phyloP scores from a whole-genome alignment of 106 monocot genomes.

The Xerophyta viscosa region DNA sequence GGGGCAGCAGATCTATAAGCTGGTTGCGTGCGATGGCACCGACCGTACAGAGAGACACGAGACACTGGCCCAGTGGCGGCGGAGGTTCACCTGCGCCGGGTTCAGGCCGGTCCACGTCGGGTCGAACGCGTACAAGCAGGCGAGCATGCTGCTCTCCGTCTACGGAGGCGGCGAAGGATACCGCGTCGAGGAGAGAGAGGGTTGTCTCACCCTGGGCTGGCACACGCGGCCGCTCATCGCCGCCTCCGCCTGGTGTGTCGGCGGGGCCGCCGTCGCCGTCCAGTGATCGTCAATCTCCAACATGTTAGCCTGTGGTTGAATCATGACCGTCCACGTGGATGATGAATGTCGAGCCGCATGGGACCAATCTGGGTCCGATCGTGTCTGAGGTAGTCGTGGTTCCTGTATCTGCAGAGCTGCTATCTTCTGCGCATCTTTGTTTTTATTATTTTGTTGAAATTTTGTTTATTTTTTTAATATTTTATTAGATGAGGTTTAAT shows the following conservation, averaged over 20 bases:
- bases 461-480: too few species aligned
- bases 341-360: too few species aligned
- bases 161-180: slow-evolving; percentile 78
- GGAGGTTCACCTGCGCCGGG: slow-evolving; percentile 43
- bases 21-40: slow-evolving; percentile 68
- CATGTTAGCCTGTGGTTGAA: too few species aligned
- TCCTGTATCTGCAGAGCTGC: too few species aligned
- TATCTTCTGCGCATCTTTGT: too few species aligned
- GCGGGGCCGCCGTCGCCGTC: too few species aligned
- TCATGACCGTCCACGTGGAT: too few species aligned
- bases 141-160: slow-evolving; percentile 66
- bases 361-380: too few species aligned
- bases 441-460: too few species aligned
- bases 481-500: too few species aligned
- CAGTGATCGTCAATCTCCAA: too few species aligned
- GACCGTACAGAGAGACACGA: slow-evolving; percentile 85
- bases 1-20: slow-evolving; percentile 80
- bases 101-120: slow-evolving; percentile 70
- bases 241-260: slow-evolving; percentile 86
- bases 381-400: too few species aligned
- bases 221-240: slow-evolving; percentile 84
- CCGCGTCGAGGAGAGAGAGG: slow-evolving; percentile 78
- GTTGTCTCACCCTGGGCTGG: slow-evolving; percentile 86
- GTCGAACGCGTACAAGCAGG: slow-evolving; percentile 87
- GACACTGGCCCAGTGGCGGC: slow-evolving; percentile 52